Base-by-base conservation (phyloP, 305 asterid species). In the Fraxinus sp. region DNA sequence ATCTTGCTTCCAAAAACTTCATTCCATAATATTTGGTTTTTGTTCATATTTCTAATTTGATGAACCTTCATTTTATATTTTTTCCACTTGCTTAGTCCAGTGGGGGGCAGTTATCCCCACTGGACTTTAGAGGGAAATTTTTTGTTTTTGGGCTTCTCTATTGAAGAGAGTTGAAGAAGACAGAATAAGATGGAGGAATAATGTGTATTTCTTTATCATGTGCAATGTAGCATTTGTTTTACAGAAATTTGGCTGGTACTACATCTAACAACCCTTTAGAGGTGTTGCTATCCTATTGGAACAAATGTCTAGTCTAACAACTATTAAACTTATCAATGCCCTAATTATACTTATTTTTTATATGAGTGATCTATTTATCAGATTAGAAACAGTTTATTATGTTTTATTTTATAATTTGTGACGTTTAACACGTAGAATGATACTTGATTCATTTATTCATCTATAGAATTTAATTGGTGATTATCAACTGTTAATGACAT, bases 1-100 rank as follows among this genome's bases (percentile, higher is more conserved):
- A 80, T 74, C 37, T 57, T 59, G 57, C 84, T 73, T 26, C 76
- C 35, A 7, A 55, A 59, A 59, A 73, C 36, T 20, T 24, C 46
- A 18, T 59, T 44, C 55, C n/a, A 16, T 64, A 32, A 16, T 72
- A 9, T 1, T 66, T 55, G 13, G 22, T 37, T 11, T 8, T 8
- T 52, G 76, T 20, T 57, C 33, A 35, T 46, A 30, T 20, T 80
- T 62, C 36, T 10, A 33, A 24, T 2, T 11, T 22, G 33, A 32
- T 32, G 74, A 66, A 66, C 37, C 74, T 26, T 24, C 74, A 26
- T 66, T 36, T 66, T 28, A 64, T 7, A n/a, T 24, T 64, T 3
- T 64, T 64, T 24, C 73, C 73, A 4, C 68, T 18, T 57, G 8
- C 11, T n/a, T 4, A 41, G 49, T 41, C 1, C 49, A 7, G 13